These are phyloP conservation scores for Populus nigra DNA, from an alignment of 345 rosid genomes.

Conservation along the genomic window DNA sequence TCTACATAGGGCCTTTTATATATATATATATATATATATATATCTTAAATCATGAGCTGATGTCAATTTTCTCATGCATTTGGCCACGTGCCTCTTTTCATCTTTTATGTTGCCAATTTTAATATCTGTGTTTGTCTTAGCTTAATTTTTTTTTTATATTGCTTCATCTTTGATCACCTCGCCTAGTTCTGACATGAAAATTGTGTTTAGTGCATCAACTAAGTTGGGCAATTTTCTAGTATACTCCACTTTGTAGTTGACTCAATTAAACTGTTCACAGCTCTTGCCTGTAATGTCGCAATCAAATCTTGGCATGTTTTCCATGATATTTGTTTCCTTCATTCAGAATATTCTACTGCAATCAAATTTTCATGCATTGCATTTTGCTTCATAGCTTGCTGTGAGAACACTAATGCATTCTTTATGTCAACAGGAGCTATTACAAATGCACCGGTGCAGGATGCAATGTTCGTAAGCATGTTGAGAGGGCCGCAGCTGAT, in stretches of 20 bases:
- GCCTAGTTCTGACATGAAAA: background rate
- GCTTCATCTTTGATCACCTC: conserved; percentile 3
- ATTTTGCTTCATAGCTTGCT: background rate
- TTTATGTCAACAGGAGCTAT: conserved; percentile 58
- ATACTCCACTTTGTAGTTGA: background rate
- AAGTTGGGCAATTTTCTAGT: background rate
- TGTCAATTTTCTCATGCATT: background rate
- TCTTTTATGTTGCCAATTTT: background rate
- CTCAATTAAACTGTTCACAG: background rate
- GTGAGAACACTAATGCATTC: conserved; percentile 7
- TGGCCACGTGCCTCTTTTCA: background rate
- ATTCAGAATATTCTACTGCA: background rate
- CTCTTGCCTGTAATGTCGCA: background rate
- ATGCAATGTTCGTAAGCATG: conserved; percentile 92
- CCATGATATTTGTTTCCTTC: background rate
- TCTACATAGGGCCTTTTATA: background rate
- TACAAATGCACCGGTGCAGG: conserved; percentile 83
- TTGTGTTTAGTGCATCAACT: background rate
- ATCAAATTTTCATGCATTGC: background rate
- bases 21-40: background rate
- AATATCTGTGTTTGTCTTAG: background rate
- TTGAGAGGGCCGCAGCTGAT: conserved; percentile 90
- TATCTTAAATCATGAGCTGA: background rate
- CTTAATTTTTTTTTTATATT: background rate
- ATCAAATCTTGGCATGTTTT: background rate